Base-by-base conservation (phyloP, 345 rosid species). In the Durio zibethinus region DNA sequence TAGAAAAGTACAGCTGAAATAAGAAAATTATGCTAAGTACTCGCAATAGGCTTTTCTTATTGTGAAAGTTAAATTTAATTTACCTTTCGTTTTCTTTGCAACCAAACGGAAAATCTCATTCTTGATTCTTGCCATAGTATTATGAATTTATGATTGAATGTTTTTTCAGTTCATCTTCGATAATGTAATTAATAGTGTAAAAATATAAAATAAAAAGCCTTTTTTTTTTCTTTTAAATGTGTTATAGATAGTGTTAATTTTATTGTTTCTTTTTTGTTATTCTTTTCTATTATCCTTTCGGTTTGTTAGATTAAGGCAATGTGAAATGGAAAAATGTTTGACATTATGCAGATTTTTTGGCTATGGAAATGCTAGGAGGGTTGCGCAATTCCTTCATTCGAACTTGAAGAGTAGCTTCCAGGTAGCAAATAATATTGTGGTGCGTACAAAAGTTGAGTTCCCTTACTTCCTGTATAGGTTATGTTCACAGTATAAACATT, bases 341-440 rank as follows among this genome's bases (percentile, higher is more conserved):
- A 40, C 35, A 42, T 18, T 48, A 9, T 74, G 77, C 77, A 61
- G 77, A 43, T 78, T 81, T 84, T 81, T 87, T 85, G 84, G 77
- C 20, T 42, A 76, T 77, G 84, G 76, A 59, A 80, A 75, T 70
- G 42, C 81, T 78, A 82, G 78, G 87, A 85, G 80, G 76, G 78
- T 78, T 78, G 81, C 45, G 0, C 65, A 60, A n/a, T 79, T 79
- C n/a, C 21, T 85, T 77, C 65, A 48, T 25, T 47, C 43, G 7
- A 79, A 73, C 11, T 80, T 65, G 61, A 79, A 80, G 70, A 79
- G 74, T 50, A 70, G 43, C 33, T 78, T 78, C 70, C 23, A n/a
- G 56, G 35, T n/a, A 70, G 27, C 36, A 16, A 42, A 71, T 47
- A 59, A 47, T 33, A 48, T 8, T 29, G 38, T 52, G 50, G 38